Evolutionary conservation across 148 eudicot species (phyloP), one percentile per base, ranked within the genome.

Genomic region (Rhododendron mucronatum): DNA sequence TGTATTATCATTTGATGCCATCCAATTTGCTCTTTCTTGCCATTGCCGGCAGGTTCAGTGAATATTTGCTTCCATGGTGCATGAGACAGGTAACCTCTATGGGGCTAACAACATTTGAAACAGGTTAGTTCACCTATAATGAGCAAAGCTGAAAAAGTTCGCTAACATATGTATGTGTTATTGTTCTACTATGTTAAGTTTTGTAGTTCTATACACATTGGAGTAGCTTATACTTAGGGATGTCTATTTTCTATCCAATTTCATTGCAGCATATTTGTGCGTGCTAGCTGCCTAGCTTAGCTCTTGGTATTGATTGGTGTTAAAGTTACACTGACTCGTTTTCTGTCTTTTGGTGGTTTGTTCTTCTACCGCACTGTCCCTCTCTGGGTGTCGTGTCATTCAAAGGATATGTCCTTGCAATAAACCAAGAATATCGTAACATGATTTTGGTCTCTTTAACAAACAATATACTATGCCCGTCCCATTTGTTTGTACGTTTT

Each of bases 1-100:
- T 7, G 11, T 41, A 53, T n/a, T 35, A 69, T 47, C 21, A 57
- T 45, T 63, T 85, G 83, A 28, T 53, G 47, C 59, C 28, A 69
- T 15, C 5, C 16, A 15, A 9, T 67, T 7, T 35, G 13, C 47
- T 44, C 45, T 84, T 30, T 16, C 53, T 84, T 30, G 47, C 47
- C 30, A 48, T 48, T 69, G 44, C 15, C n/a, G 51, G 69, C 69
- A 84, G 86, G 80, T 74, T 83, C 28, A 4, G 39, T 74, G 67
- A 39, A 73, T 30, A 10, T 28, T 30, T 69, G 35, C 12, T 83
- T 20, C 39, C 77, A 3, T 73, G 63, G 45, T 30, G 26, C 79
- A 71, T 69, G 37, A 71, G 20, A 33, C 80, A 74, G 67, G 86
- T 84, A 73, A 74, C 61, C 37, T 61, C 47, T 33, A 9, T 41